Conservation (phyloP, 176 grass and related monocot genomes). For the Themeda triandra region DNA sequence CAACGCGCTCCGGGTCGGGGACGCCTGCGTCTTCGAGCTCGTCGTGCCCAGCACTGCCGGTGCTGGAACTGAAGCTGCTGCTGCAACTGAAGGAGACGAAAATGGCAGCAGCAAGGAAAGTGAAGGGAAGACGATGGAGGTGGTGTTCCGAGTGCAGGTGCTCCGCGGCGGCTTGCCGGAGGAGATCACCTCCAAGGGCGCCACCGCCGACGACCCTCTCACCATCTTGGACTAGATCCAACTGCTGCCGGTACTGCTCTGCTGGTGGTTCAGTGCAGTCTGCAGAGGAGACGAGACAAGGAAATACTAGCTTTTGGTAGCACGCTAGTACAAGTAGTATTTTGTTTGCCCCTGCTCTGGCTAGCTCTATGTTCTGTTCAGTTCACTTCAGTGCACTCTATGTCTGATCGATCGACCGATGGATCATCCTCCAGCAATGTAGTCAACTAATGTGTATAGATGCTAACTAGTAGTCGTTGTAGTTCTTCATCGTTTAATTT, state of each 20-base stretch:
- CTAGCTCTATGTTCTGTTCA: too few relatives aligned
- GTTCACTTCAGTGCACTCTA: too few relatives aligned
- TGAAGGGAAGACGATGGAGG: neutral
- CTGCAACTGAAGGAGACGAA: neutral
- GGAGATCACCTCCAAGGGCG: slow-evolving; percentile 31
- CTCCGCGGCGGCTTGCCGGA: slow-evolving; percentile 38
- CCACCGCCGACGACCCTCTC: slow-evolving; percentile 31
- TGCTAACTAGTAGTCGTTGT: too few relatives aligned
- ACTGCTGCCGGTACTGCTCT: too few relatives aligned
- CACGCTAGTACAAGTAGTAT: neutral
- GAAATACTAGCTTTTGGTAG: too few relatives aligned
- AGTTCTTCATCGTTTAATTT: too few relatives aligned
- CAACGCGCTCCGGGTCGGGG: slow-evolving; percentile 29
- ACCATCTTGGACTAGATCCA: slow-evolving; percentile 27
- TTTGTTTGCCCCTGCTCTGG: too few relatives aligned
- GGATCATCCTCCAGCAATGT: too few relatives aligned
- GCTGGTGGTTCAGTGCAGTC: too few relatives aligned
- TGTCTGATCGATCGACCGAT: too few relatives aligned
- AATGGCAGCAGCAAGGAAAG: neutral
- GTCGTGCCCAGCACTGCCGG: neutral
- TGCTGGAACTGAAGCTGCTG: neutral
- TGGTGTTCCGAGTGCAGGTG: slow-evolving; percentile 40
- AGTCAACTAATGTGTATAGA: too few relatives aligned
- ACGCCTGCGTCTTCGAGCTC: slow-evolving; percentile 47
- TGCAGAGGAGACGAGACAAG: too few relatives aligned